phyloP scores from a whole-genome alignment of 192 early-diverging fungal genomes.

The Kickxella alabastrina region DNA sequence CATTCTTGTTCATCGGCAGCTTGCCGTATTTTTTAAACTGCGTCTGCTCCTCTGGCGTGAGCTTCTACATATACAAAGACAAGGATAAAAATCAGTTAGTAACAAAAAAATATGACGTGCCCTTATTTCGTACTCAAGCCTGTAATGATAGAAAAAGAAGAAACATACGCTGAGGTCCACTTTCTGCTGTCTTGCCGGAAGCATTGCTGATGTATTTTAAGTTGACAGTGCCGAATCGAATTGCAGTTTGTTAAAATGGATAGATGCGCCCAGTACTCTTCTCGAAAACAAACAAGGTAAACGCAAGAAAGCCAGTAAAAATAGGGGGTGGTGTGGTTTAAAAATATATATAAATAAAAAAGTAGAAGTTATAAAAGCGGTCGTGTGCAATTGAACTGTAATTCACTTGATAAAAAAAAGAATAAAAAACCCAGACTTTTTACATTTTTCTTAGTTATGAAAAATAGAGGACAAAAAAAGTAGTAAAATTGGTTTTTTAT shows the following conservation, averaged over 20 bases:
- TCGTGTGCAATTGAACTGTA: not conserved
- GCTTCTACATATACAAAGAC: conserved; percentile 52
- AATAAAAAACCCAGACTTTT: not conserved
- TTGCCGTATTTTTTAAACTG: conserved; percentile 81
- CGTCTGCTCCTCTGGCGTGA: conserved; percentile 70
- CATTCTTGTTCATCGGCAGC: conserved; percentile 69
- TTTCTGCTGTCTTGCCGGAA: conserved; percentile 12
- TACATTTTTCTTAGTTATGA: not conserved
- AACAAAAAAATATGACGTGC: too few relatives aligned
- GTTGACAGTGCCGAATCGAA: too few relatives aligned
- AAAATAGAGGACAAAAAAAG: conserved; percentile 1
- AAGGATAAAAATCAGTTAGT: conserved; percentile 29
- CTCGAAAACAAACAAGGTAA: not conserved
- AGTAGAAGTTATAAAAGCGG: not conserved
- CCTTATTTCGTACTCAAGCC: too few relatives aligned
- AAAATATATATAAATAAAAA: not conserved
- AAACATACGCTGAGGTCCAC: conserved; percentile 23
- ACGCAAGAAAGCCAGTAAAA: not conserved
- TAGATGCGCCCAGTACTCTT: not conserved
- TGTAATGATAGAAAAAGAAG: too few relatives aligned
- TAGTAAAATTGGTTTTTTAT: not conserved
- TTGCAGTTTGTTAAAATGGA: not conserved
- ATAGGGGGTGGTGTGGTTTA: too few relatives aligned
- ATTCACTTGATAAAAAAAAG: not conserved
- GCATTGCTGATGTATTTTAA: too few relatives aligned